Conservation (phyloP, 2,329 filamentous ascomycete species). For the Hypomyces rosellus region DNA sequence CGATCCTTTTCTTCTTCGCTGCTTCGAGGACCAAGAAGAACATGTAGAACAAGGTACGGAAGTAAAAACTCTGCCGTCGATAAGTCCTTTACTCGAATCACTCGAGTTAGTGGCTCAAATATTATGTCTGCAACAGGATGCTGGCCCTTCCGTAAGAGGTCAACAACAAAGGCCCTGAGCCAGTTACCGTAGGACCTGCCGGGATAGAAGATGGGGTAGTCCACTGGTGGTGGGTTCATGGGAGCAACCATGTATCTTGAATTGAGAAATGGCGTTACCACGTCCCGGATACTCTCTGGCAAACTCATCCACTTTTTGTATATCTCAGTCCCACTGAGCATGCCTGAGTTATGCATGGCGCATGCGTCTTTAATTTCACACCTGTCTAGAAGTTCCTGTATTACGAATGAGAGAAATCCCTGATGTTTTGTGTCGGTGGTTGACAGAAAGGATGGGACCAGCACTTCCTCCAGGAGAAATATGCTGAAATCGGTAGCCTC, state of each 20-base stretch:
- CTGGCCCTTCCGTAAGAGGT: constrained; percentile 73
- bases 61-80: constrained; percentile 83
- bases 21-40: constrained; percentile 63
- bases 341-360: constrained; percentile 32
- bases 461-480: constrained; percentile 76
- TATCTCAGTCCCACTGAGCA: constrained; percentile 48
- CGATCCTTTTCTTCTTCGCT: constrained; percentile 56
- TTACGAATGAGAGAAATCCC: constrained; percentile 86
- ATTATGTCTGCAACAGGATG: constrained; percentile 68
- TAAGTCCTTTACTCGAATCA: constrained; percentile 79
- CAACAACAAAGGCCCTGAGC: constrained; percentile 73
- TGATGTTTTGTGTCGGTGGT: constrained; percentile 82
- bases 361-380: constrained; percentile 63
- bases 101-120: constrained; percentile 73
- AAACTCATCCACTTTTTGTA: constrained; percentile 72
- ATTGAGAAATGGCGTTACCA: constrained; percentile 78
- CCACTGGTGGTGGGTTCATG: constrained; percentile 47
- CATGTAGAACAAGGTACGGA: constrained; percentile 79
- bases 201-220: constrained; percentile 73
- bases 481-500: constrained; percentile 84
- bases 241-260: constrained; percentile 74
- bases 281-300: constrained; percentile 70
- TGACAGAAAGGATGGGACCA: constrained; percentile 88
- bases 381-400: constrained; percentile 82
- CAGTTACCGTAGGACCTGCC: constrained; percentile 69